These are phyloP conservation scores for Nymphaea colorata DNA, from an alignment of 164 flowering plant species.

Conservation along the genomic window DNA sequence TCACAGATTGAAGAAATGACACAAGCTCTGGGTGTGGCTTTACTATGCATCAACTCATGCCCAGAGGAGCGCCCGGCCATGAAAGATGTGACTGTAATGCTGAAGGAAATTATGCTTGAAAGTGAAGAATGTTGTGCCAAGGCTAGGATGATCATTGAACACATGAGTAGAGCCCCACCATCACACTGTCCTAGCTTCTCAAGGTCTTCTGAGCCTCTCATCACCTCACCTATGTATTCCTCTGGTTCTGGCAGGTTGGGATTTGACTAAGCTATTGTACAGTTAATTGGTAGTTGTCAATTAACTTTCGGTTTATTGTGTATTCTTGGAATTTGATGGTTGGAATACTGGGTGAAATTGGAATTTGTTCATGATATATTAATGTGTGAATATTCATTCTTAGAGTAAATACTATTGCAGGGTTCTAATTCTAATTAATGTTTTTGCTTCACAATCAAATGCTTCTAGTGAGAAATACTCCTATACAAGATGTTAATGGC, in stretches of 20 bases:
- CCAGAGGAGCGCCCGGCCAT: conserved; percentile 53
- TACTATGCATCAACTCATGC: conserved; percentile 33
- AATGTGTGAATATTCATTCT: too few relatives aligned
- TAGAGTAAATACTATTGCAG: too few relatives aligned
- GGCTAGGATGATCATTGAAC: conserved; percentile 10
- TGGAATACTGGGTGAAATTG: background rate
- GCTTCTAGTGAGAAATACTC: background rate
- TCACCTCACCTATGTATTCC: conserved; percentile 19
- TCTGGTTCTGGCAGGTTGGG: conserved; percentile 2
- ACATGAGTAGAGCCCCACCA: conserved; percentile 13
- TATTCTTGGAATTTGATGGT: background rate
- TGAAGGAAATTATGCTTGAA: conserved; percentile 36
- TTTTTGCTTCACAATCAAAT: background rate
- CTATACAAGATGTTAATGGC: too few relatives aligned
- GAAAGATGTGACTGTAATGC: conserved; percentile 51
- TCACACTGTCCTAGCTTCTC: conserved; percentile 46
- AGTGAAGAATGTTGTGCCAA: conserved; percentile 25
- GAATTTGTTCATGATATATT: too few relatives aligned
- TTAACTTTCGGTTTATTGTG: background rate
- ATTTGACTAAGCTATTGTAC: background rate
- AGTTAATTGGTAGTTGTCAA: background rate
- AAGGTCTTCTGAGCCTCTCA: conserved; percentile 37
- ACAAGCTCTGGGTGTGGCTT: conserved; percentile 51
- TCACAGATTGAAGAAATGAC: conserved; percentile 47
- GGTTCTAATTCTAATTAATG: too few relatives aligned